Conservation (phyloP, 2,329 filamentous ascomycete genomes). For the Xylaria sp. region DNA sequence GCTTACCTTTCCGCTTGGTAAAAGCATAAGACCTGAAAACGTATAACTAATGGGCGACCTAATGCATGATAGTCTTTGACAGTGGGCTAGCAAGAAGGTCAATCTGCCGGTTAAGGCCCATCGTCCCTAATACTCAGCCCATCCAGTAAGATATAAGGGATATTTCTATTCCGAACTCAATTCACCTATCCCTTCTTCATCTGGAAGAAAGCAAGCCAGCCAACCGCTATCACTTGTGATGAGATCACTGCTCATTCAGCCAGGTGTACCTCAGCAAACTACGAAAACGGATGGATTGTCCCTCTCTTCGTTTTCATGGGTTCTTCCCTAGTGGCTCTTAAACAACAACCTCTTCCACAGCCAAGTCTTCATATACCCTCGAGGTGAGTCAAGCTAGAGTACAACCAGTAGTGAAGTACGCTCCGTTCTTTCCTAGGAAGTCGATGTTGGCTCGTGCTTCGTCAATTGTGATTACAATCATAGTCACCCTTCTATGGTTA, state of each 20-base stretch:
- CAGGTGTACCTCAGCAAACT: background rate
- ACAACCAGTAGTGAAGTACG: background rate
- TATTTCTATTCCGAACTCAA: background rate
- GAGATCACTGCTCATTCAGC: background rate
- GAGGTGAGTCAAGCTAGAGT: too few relatives aligned
- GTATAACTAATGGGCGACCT: background rate
- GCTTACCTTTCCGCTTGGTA: background rate
- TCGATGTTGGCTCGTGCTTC: background rate
- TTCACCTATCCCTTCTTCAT: background rate
- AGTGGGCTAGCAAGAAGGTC: background rate
- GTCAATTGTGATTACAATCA: background rate
- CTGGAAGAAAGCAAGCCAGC: background rate
- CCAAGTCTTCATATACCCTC: too few relatives aligned
- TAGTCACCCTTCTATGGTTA: background rate
- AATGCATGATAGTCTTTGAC: background rate
- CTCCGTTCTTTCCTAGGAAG: background rate
- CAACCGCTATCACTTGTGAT: background rate
- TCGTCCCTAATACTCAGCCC: background rate
- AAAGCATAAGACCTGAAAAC: background rate
- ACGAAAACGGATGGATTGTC: background rate
- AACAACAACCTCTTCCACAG: background rate
- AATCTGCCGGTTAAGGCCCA: background rate
- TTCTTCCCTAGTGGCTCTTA: background rate
- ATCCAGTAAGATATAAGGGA: background rate
- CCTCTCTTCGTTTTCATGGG: background rate